These are phyloP conservation scores for Rauvolfia tetraphylla DNA, from an alignment of 257 asterid species.

Conservation along the genomic window DNA sequence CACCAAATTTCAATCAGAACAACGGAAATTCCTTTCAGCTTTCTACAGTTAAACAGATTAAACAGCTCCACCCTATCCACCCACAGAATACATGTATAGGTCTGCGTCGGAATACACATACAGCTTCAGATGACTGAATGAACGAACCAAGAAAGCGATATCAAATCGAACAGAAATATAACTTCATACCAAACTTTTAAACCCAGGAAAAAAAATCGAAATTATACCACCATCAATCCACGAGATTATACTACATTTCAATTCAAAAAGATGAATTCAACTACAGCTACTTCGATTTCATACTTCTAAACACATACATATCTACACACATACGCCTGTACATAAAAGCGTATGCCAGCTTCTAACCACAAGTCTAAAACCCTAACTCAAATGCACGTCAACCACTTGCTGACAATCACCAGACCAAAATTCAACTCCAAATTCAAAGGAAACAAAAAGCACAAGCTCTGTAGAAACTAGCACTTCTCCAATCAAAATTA, in stretches of 20 bases:
- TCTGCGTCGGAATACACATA: not conserved
- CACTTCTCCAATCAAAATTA: slow-evolving; percentile 6
- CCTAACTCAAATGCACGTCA: slow-evolving; percentile 12
- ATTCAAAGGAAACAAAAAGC: not conserved
- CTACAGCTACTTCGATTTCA: not conserved
- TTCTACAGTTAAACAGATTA: not conserved
- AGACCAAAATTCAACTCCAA: slow-evolving; percentile 8
- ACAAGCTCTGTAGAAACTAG: not conserved
- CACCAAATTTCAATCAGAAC: slow-evolving; percentile 27
- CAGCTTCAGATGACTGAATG: not conserved
- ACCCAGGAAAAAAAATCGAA: not conserved
- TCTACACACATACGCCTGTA: not conserved
- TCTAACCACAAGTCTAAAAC: not conserved
- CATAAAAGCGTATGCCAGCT: not conserved
- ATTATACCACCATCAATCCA: not conserved
- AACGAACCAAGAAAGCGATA: not conserved
- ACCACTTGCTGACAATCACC: slow-evolving; percentile 8
- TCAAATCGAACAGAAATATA: slow-evolving; percentile 4
- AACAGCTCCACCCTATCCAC: not conserved
- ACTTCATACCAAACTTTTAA: slow-evolving; percentile 17
- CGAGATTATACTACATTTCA: slow-evolving; percentile 7
- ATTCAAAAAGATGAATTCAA: not conserved
- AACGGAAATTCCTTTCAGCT: slow-evolving; percentile 2
- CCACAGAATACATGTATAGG: not conserved
- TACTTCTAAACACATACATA: not conserved